Percentiles rank a stretch among this genome's conserved stretches.
phyloP scores from a whole-genome alignment of 192 early-diverging fungal genomes.

The Coemansia sp. region DNA sequence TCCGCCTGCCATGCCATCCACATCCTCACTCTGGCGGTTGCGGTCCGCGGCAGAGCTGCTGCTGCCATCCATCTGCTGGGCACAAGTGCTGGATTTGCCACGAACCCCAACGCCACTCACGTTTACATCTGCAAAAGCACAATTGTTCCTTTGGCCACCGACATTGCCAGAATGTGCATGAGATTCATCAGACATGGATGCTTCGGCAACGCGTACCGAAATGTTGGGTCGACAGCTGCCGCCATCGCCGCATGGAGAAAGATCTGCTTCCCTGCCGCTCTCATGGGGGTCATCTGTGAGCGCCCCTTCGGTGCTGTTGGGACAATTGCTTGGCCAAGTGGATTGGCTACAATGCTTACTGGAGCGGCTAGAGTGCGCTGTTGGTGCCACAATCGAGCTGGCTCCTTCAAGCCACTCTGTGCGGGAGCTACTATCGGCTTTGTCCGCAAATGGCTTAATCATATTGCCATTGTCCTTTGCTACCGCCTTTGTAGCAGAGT shows the following conservation, averaged over 20 bases:
- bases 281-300: too few species aligned
- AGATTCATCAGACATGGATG: too few species aligned
- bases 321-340: neutral
- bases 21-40: too few species aligned
- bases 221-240: conserved; percentile 8
- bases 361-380: neutral
- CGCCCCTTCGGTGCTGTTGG: too few species aligned
- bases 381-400: conserved; percentile 4
- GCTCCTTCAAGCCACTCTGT: conserved; percentile 12
- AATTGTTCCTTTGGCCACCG: neutral
- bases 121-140: neutral
- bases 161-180: too few species aligned
- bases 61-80: neutral
- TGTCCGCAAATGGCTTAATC: conserved; percentile 2
- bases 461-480: neutral
- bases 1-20: too few species aligned
- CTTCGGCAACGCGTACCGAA: conserved; percentile 13
- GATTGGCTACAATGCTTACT: conserved; percentile 4
- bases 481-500: neutral
- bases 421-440: neutral
- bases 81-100: neutral
- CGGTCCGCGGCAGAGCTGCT: too few species aligned
- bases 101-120: neutral
- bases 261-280: too few species aligned
- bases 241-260: conserved; percentile 1